Percentiles rank a stretch among this genome's conserved stretches.
Conservation (phyloP, 495 filamentous ascomycete genomes). For the Neurospora cerealis region DNA sequence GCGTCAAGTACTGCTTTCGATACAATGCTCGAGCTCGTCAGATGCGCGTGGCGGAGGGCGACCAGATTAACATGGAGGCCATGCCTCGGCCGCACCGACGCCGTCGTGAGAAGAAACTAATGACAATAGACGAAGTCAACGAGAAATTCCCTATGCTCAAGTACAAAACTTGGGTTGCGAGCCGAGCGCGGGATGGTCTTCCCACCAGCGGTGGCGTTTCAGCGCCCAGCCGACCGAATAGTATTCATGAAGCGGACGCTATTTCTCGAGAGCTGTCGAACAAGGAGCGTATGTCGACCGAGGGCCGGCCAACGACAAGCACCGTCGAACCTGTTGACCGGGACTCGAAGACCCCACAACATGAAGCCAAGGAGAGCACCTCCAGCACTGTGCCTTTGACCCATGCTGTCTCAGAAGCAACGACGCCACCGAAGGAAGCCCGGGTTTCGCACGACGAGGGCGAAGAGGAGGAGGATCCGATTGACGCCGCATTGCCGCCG, state of each 20-base stretch:
- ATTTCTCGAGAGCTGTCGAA: constrained; percentile 31
- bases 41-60: constrained; percentile 68
- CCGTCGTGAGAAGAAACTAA: constrained; percentile 89
- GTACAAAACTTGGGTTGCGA: constrained; percentile 89
- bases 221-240: constrained; percentile 60
- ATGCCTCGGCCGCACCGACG: constrained; percentile 74
- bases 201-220: constrained; percentile 77
- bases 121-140: constrained; percentile 98
- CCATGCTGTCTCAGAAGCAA: constrained; percentile 9
- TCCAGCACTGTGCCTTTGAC: constrained; percentile 15
- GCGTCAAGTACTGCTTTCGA: constrained; percentile 97
- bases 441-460: constrained; percentile 42
- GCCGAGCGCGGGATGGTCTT: constrained; percentile 72
- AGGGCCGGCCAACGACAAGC: constrained; percentile 23
- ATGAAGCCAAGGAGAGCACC: constrained; percentile 23
- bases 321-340: background rate
- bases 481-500: constrained; percentile 68
- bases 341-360: constrained; percentile 11
- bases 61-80: constrained; percentile 72
- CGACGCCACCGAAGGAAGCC: constrained; percentile 13
- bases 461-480: constrained; percentile 78
- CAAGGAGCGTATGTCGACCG: constrained; percentile 26
- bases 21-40: constrained; percentile 92
- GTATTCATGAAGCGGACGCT: constrained; percentile 54
- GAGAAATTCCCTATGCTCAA: constrained; percentile 90